A percentile compares a stretch with the other conserved stretches of the same genome.
phyloP scores from a whole-genome alignment of 148 eudicot genomes.

The Camellia granthamiana region DNA sequence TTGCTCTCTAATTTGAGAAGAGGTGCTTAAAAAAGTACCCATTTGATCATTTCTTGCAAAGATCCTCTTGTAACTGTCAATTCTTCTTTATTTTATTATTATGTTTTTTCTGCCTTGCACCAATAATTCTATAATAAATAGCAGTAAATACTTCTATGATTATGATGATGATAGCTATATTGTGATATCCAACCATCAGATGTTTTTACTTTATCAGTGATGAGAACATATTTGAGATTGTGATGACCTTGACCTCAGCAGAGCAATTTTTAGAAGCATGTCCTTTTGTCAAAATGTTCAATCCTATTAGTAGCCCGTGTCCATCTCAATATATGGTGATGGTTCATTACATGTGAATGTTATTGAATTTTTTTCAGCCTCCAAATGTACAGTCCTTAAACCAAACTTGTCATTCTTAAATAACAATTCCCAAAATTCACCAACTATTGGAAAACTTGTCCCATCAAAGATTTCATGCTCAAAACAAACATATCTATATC shows the following conservation, averaged over 20 bases:
- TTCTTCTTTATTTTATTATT: neutral
- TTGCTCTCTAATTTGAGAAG: too few relatives aligned
- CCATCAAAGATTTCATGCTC: neutral
- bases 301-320: neutral
- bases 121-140: neutral
- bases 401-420: neutral
- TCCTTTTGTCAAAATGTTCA: too few relatives aligned
- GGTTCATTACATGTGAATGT: neutral
- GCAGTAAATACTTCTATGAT: too few relatives aligned
- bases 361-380: neutral
- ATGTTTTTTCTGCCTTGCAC: neutral
- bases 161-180: too few relatives aligned
- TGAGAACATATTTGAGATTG: too few relatives aligned
- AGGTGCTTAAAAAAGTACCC: neutral
- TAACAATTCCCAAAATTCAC: neutral
- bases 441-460: neutral
- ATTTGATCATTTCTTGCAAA: neutral
- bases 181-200: too few relatives aligned
- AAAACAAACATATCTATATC: neutral
- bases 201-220: too few relatives aligned
- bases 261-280: too few relatives aligned
- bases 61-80: conserved; percentile 3
- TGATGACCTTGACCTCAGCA: too few relatives aligned
- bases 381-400: conserved; percentile 6
- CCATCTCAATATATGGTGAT: neutral